Percentiles rank a stretch among this genome's conserved stretches.
phyloP scores from a whole-genome alignment of 805 yeast genomes.

The Kockiozyma suomiensis region DNA sequence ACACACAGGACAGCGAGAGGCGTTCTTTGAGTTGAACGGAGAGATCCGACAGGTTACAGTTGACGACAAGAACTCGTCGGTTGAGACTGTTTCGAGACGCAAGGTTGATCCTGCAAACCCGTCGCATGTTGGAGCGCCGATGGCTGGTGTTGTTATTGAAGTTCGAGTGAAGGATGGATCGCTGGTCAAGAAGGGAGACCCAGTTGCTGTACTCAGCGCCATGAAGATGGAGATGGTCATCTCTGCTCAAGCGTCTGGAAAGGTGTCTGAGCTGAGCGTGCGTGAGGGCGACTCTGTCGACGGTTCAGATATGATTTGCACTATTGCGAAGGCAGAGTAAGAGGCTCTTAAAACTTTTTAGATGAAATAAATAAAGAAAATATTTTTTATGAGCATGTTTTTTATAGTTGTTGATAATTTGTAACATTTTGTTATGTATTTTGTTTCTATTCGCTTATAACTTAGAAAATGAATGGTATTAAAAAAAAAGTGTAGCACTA shows the following conservation, averaged over 20 bases:
- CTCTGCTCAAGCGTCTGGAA: slow-evolving; percentile 86
- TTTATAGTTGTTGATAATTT: too few species aligned
- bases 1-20: slow-evolving; percentile 91
- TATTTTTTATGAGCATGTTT: too few species aligned
- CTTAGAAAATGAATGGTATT: too few species aligned
- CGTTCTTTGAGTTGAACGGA: slow-evolving; percentile 97
- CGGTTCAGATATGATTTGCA: slow-evolving; percentile 83
- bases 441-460: too few species aligned
- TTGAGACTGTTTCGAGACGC: slow-evolving; percentile 82
- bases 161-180: slow-evolving; percentile 86
- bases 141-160: slow-evolving; percentile 98
- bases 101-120: slow-evolving; percentile 89
- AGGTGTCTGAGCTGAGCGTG: slow-evolving; percentile 71
- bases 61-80: slow-evolving; percentile 82
- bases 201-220: slow-evolving; percentile 89
- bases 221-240: slow-evolving; percentile 99
- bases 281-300: slow-evolving; percentile 95
- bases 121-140: slow-evolving; percentile 95
- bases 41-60: slow-evolving; percentile 95
- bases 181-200: slow-evolving; percentile 94
- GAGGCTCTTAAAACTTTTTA: too few species aligned
- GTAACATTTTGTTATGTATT: too few species aligned
- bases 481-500: too few species aligned
- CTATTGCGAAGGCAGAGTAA: slow-evolving; percentile 47
- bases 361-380: too few species aligned